Percentiles rank a stretch among this genome's conserved stretches.
phyloP scores from a whole-genome alignment of 2,329 filamentous ascomycete species.

The Trichocomaceae sp. region DNA sequence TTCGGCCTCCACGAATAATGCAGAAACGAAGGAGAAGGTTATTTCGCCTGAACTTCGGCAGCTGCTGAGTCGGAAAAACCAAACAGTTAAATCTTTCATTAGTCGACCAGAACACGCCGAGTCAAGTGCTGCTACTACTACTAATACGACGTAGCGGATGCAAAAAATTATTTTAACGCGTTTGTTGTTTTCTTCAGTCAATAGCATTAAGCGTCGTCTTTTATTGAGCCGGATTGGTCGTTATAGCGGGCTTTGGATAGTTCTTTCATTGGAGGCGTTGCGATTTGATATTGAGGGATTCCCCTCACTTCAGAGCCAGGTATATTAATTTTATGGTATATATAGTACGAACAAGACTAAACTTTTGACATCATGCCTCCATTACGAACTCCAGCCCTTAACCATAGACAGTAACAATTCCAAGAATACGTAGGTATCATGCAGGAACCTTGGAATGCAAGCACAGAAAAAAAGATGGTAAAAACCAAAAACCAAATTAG shows the following conservation, averaged over 20 bases:
- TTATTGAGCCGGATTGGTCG: not conserved
- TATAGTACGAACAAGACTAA: not conserved
- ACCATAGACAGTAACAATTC: not conserved
- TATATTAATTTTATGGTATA: not conserved
- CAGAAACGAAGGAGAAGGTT: slow-evolving; percentile 40
- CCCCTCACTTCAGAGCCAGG: not conserved
- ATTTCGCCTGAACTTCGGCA: slow-evolving; percentile 58
- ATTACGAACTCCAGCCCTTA: not conserved
- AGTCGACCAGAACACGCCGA: not conserved
- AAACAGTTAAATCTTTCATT: not conserved
- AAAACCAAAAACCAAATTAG: not conserved
- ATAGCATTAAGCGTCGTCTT: not conserved
- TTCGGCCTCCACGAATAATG: slow-evolving; percentile 17
- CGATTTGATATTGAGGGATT: not conserved
- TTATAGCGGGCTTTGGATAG: not conserved
- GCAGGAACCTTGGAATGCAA: not conserved
- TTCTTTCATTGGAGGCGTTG: not conserved
- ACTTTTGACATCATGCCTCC: not conserved
- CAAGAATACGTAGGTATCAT: not conserved
- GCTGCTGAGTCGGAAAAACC: slow-evolving; percentile 51
- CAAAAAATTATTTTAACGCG: not conserved
- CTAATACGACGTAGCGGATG: not conserved
- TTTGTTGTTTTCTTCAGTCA: not conserved
- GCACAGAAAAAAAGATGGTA: not conserved
- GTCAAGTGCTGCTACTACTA: not conserved